phyloP scores from a whole-genome alignment of 2,329 filamentous ascomycete genomes.

The Tolypocladium ovalisporum region DNA sequence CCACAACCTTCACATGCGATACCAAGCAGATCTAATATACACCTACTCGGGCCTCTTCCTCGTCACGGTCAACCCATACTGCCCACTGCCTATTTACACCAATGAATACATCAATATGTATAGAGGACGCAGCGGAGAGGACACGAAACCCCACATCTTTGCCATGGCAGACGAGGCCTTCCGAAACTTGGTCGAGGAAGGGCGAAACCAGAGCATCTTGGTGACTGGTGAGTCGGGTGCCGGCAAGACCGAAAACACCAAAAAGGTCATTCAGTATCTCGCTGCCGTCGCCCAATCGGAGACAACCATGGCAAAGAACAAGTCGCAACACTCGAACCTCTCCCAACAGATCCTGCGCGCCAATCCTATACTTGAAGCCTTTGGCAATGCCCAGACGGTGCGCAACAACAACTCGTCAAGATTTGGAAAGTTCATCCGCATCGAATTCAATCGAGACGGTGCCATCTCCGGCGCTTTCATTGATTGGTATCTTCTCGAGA shows the following conservation, averaged over 20 bases:
- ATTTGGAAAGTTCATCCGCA: conserved; percentile 97
- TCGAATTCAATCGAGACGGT: conserved; percentile 80
- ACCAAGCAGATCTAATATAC: conserved; percentile 93
- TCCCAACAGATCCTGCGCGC: conserved; percentile 94
- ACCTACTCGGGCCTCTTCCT: conserved; percentile 96
- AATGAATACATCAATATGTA: conserved; percentile 99
- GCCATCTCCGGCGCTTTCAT: conserved; percentile 94
- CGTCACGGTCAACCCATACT: conserved; percentile 96
- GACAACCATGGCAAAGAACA: conserved; percentile 46
- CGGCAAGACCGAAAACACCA: conserved; percentile 97
- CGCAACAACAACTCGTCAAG: conserved; percentile 97
- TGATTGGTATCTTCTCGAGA: conserved; percentile 96
- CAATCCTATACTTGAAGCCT: conserved; percentile 94
- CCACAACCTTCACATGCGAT: conserved; percentile 90
- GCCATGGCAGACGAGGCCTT: conserved; percentile 97
- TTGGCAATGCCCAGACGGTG: conserved; percentile 96
- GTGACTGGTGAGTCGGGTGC: conserved; percentile 97
- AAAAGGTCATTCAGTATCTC: conserved; percentile 98
- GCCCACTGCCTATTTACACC: conserved; percentile 84
- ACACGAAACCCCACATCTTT: conserved; percentile 94
- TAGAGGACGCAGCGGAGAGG: conserved; percentile 79
- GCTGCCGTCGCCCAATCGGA: conserved; percentile 87
- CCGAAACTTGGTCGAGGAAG: conserved; percentile 88
- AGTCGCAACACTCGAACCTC: conserved; percentile 64
- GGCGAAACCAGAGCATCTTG: conserved; percentile 91